Conservation (phyloP, 371 early-diverging fungal species). For the Cokeromyces recurvatus region DNA sequence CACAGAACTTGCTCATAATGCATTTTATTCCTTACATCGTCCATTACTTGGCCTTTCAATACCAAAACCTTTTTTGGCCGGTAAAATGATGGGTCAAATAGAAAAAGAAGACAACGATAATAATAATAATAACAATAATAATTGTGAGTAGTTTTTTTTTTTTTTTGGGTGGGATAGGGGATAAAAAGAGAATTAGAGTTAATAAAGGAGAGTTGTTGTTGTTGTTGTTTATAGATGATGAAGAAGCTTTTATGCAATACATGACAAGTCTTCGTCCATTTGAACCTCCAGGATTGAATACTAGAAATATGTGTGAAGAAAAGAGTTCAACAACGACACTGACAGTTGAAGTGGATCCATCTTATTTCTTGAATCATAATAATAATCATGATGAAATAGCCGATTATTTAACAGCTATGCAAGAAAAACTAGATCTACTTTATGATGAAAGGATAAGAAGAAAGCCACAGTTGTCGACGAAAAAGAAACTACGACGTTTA, state of each 20-base stretch:
- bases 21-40: constrained; percentile 45
- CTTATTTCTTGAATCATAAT: constrained; percentile 19
- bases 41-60: constrained; percentile 23
- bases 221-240: too few relatives aligned
- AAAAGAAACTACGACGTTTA: constrained; percentile 11
- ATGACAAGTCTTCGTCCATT: constrained; percentile 14
- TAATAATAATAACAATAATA: not conserved
- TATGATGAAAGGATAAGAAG: constrained; percentile 7
- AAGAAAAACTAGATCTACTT: constrained; percentile 18
- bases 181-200: too few relatives aligned
- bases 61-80: constrained; percentile 13
- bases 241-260: constrained; percentile 16
- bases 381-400: constrained; percentile 21
- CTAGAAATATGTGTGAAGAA: not conserved
- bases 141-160: too few relatives aligned
- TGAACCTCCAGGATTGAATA: constrained; percentile 9
- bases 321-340: constrained; percentile 13
- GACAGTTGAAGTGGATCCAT: constrained; percentile 20
- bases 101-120: constrained; percentile 10
- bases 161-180: too few relatives aligned
- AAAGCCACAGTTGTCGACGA: not conserved
- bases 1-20: constrained; percentile 40
- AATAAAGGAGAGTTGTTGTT: too few relatives aligned
- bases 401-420: constrained; percentile 25
- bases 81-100: constrained; percentile 13